Base-by-base conservation (phyloP, 2,329 filamentous ascomycete species). In the Dichotomopilus funicola region DNA sequence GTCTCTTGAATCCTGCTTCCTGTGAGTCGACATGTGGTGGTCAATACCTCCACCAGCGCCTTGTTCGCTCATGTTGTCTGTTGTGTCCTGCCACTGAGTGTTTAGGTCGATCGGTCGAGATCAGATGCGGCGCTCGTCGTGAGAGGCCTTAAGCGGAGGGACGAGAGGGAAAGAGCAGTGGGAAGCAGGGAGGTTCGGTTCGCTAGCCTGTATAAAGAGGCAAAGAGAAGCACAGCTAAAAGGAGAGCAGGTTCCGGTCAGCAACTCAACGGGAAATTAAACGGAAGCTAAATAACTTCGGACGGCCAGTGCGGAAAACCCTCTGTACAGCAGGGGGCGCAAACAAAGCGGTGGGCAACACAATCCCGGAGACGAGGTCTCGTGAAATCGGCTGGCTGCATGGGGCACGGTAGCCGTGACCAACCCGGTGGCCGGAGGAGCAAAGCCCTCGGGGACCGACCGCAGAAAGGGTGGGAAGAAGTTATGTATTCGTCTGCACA, bases 31-130 rank as follows among this genome's bases (percentile, higher is more conserved):
- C 58, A 71, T 66, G 62, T 67, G 68, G 66, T 70, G 70, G 51
- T 72, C 69, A 44, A 70, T 62, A 48, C 70, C 67, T 51, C 75
- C 71, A 52, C 74, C 74, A 55, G 75, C 71, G 51, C 73, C 73
- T 67, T 79, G 76, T 60, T 79, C 75, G 60, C 70, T 72, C 68
- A 75, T 71, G 64, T 72, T 75, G 19, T 27, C 19, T 27, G 19
- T 27, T 27, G 19, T 27, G 19, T 27, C 19, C 19, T 27, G 19
- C 19, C 19, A 27, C 19, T 3, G 19, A 27, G 19, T 27, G 19
- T 27, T 27, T 27, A 27, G 19, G 19, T 27, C 19, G 19, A 27
- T 27, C 19, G 19, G 19, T 27, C 19, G 19, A 27, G 19, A 27
- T 27, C 19, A 27, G 19, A 27, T 27, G 41, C 5, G 5, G 45